Conservation (phyloP, 208 protist species). For the Leishmania turanica region DNA sequence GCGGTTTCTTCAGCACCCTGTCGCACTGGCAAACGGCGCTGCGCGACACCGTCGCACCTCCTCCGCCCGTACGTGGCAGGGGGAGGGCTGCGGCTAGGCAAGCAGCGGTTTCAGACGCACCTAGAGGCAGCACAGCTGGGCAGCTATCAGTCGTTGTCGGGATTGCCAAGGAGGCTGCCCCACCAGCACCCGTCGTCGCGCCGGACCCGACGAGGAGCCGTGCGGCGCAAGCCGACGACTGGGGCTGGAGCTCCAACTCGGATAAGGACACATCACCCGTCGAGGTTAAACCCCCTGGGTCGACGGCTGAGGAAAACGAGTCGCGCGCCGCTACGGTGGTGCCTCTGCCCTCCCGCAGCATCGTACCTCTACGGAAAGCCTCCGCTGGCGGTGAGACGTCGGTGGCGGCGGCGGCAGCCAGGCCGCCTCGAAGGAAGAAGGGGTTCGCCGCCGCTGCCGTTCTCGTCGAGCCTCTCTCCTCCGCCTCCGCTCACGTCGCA, state of each 20-base stretch:
- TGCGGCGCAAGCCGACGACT: slow-evolving; percentile 3
- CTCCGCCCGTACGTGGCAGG: slow-evolving; percentile 23
- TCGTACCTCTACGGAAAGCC: not conserved
- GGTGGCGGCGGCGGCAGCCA: not conserved
- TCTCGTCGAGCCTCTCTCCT: slow-evolving; percentile 16
- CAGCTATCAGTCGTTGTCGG: not conserved
- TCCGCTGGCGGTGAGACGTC: not conserved
- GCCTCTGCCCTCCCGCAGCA: not conserved
- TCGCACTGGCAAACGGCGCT: slow-evolving; percentile 41
- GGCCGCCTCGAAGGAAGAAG: slow-evolving; percentile 14
- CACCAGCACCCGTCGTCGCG: not conserved
- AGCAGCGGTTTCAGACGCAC: not conserved
- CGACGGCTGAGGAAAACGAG: not conserved
- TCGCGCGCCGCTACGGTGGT: not conserved
- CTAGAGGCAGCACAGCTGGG: too few species aligned
- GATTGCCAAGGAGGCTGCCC: not conserved
- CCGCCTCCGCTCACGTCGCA: not conserved
- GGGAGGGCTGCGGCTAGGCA: not conserved
- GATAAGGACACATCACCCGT: not conserved
- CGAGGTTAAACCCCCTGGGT: not conserved
- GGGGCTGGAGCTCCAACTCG: slow-evolving; percentile 23
- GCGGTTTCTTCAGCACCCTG: slow-evolving; percentile 43
- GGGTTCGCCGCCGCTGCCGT: slow-evolving; percentile 20
- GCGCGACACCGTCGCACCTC: slow-evolving; percentile 35
- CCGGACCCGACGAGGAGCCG: not conserved